Percentiles rank a stretch among this genome's conserved stretches.
Conservation (phyloP, 768 basidiomycete species). For the Leccinum longicurvipes region DNA sequence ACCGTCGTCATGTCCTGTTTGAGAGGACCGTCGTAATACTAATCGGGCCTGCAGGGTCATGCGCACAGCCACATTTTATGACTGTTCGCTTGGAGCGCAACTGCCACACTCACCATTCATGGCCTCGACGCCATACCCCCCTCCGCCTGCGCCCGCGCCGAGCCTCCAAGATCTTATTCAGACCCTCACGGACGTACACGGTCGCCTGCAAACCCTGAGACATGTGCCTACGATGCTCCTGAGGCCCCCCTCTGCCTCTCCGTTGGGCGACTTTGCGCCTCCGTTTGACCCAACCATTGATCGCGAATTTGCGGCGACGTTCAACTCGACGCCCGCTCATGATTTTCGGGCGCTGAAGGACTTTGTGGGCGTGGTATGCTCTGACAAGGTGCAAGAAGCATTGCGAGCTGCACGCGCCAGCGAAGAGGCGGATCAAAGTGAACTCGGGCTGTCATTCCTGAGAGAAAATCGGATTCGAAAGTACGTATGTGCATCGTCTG, state of each 20-base stretch:
- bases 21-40: not conserved
- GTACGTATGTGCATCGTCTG: constrained; percentile 34
- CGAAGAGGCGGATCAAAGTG: constrained; percentile 48
- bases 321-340: constrained; percentile 27
- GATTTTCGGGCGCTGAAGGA: constrained; percentile 48
- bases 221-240: constrained; percentile 46
- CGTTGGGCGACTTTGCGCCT: constrained; percentile 24
- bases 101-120: not conserved
- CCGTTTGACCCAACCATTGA: constrained; percentile 26
- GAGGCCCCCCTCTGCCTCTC: constrained; percentile 32
- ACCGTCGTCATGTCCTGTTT: constrained; percentile 5
- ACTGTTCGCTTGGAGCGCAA: not conserved
- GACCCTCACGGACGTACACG: constrained; percentile 44
- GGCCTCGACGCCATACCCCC: constrained; percentile 1
- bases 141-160: constrained; percentile 2
- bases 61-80: constrained; percentile 18
- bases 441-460: constrained; percentile 43
- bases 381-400: constrained; percentile 56
- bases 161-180: constrained; percentile 45
- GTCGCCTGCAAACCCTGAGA: constrained; percentile 42
- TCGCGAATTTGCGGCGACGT: constrained; percentile 28
- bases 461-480: constrained; percentile 55
- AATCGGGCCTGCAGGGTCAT: not conserved
- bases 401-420: constrained; percentile 54
- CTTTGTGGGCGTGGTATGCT: constrained; percentile 45